Evolutionary conservation across 257 asterid genomes (phyloP), one percentile per base, ranked within the genome.

Genomic region (Solanum sejunctum): DNA sequence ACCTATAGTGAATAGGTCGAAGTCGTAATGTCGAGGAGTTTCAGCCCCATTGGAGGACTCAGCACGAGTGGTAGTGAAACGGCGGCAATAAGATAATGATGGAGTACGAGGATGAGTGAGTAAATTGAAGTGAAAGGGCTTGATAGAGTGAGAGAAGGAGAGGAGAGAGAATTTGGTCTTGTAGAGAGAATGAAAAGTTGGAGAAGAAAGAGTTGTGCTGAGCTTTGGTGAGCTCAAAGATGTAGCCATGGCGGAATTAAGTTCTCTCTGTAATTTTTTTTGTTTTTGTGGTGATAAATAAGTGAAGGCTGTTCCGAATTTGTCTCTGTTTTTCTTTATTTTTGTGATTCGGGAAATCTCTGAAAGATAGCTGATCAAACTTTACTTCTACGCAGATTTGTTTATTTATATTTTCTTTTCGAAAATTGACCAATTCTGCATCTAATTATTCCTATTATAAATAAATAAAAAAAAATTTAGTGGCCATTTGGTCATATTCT

Each of bases 1-100:
- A 43, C 99, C 99, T 78, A 96, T 91, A 3, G 99, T 96, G 83
- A 96, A 96, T 9, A 96, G 93, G 93, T 96, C 99, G 86, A 87
- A 96, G 86, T 96, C 99, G 82, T 92, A 96, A 36, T 90, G 81
- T 0, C 87, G 83, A 26, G 92, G 84, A n/a, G 92, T 84, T 81
- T 92, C 80, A 63, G 80, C 85, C 75, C 80, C 81, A 67, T 91
- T 92, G 56, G 92, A 70, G 81, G 92, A 91, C 49, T 93, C 98
- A 7, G 97, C 94, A 10, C 93, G 90, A 84, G 89, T 51, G 3
- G 87, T 55, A 82, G 91, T 8, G 78, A 87, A 88, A 75, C 90
- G 91, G 86, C 91, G 92, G 82, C 61, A 39, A 26, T 26, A 77
- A 61, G 43, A 47, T 7, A 13, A 47, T 8, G 81, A 72, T 45